Evolutionary conservation across 495 filamentous ascomycete genomes (phyloP), one percentile per base, ranked within the genome.

Genomic region (Penicillium coffeae): DNA sequence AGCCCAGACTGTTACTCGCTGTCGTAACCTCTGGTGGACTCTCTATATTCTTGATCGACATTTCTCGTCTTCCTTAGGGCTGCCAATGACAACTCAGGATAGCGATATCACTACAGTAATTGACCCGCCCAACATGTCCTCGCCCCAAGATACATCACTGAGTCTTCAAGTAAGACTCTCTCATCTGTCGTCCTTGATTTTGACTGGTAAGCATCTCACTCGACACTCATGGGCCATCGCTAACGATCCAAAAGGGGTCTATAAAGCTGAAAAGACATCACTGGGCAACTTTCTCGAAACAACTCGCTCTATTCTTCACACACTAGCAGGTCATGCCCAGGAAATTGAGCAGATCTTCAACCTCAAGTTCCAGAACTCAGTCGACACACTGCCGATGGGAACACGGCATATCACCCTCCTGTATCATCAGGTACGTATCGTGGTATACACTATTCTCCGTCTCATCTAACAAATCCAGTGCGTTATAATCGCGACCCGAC

Each of bases 11-110:
- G 58, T 68, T 5, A 43, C 59, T 21, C 59, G 66, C 14, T 67
- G 61, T 30, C 55, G 65, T 2, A 60, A 64, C 47, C 51, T 68
- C 18, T 70, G 69, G 66, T 70, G 69, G 69, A 65, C 69, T 12
- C 43, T 72, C 4, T 70, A 72, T 25, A 50, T 67, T 3, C 58
- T 72, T 44, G 69, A 72, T 39, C 57, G 65, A 2, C 63, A 72
- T 39, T 41, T 69, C 20, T 67, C 66, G 0, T 62, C 61, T 12
- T 64, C 66, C 4, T 37, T 72, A n/a, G 69, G 65, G 2, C 56
- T 67, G 8, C 67, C 69, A 0, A 63, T 68, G 55, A 57, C 59
- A 3, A 56, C 55, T 0, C 48, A 55, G 22, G 69, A 72, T 18
- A 58, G 63, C 36, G 69, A 72, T 34, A 69, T 72, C 21, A 67